Conservation (phyloP, 208 protist species). For the Acanthamoeba culbertsoni region DNA sequence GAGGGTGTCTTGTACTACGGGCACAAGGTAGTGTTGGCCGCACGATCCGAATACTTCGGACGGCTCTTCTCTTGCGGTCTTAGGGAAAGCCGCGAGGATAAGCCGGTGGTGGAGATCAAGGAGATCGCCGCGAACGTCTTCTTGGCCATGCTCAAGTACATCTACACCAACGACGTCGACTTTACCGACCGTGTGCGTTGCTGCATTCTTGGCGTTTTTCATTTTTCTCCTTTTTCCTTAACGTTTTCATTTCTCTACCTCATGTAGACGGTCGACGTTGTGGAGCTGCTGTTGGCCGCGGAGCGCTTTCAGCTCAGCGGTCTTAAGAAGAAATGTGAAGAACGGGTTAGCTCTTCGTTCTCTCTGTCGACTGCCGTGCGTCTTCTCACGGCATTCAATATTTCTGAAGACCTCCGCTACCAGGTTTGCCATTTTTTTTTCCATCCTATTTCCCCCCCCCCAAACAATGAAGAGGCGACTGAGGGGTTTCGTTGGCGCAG, state of each 20-base stretch:
- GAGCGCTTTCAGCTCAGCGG: background rate
- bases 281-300: background rate
- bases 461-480: no score
- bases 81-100: background rate
- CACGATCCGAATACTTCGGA: background rate
- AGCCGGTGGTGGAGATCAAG: background rate
- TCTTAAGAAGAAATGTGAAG: background rate
- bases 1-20: background rate
- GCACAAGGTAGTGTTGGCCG: background rate
- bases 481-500: background rate
- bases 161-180: slow-evolving; percentile 4
- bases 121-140: background rate
- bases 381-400: background rate
- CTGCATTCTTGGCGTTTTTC: background rate
- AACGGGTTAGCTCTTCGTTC: background rate
- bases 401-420: background rate
- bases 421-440: background rate
- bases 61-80: background rate
- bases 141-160: background rate
- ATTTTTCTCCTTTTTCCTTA: background rate
- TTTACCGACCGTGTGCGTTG: background rate
- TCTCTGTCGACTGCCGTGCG: background rate
- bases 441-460: no score
- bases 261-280: background rate
- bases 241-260: background rate